Evolutionary conservation across 306 rosid genomes (phyloP).

Genomic region (Arachis stenosperma): DNA sequence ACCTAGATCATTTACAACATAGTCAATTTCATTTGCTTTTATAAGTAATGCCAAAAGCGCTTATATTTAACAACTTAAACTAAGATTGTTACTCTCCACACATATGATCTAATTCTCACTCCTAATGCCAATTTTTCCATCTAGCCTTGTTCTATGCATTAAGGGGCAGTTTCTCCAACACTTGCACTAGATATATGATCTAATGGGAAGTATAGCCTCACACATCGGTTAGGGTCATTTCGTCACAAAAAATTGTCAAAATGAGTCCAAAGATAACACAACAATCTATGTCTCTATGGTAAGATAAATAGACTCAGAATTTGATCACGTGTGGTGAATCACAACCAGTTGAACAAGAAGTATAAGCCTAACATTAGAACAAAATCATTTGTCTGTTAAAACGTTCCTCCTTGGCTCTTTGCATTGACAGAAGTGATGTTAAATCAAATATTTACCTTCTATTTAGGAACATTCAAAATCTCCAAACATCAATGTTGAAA

Average conservation of each 20-base stretch:
- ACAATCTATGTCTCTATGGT: neutral
- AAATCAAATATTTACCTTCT: neutral
- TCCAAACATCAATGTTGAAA: constrained; percentile 3
- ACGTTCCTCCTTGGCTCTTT: constrained; percentile 15
- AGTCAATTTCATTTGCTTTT: neutral
- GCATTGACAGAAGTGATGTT: neutral
- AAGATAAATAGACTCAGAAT: neutral
- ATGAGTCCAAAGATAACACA: neutral
- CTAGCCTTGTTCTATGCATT: neutral
- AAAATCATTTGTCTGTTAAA: constrained; percentile 1
- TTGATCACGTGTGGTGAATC: constrained; percentile 13
- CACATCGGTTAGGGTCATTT: neutral
- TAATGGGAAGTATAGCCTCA: constrained; percentile 16
- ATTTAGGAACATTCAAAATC: constrained; percentile 9
- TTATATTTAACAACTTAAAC: constrained; percentile 10
- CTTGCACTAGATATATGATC: constrained; percentile 26
- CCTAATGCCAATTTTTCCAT: too few relatives aligned
- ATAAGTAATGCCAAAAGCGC: constrained; percentile 1
- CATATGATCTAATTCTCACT: too few relatives aligned
- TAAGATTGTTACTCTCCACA: neutral
- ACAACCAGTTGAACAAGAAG: constrained; percentile 22
- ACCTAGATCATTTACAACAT: constrained; percentile 10
- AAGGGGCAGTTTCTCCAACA: constrained; percentile 16
- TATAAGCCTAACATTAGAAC: constrained; percentile 5
- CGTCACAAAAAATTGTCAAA: neutral